Percentiles rank a stretch among this genome's conserved stretches.
These are phyloP conservation scores for Blastobotrys attinorum DNA, from an alignment of 805 yeast genomes.

Conservation along the genomic window DNA sequence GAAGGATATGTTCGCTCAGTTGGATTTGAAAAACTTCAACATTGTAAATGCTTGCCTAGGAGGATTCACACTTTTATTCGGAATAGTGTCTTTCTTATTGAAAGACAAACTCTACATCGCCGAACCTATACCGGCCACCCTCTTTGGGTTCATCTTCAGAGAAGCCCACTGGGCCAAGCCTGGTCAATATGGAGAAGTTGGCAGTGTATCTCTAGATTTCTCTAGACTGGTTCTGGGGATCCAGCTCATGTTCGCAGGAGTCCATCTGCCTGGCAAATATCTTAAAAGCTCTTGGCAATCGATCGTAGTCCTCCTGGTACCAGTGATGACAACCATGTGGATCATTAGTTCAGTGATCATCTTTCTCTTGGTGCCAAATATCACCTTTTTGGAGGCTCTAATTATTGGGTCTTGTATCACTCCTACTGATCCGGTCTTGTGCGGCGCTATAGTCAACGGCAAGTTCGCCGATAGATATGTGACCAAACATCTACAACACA, in stretches of 20 bases:
- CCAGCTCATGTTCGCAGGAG: constrained; percentile 67
- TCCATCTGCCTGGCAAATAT: constrained; percentile 62
- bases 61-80: constrained; percentile 49
- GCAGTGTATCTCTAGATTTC: constrained; percentile 48
- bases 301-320: constrained; percentile 49
- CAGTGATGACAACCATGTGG: constrained; percentile 71
- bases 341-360: constrained; percentile 53
- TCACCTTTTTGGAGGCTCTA: constrained; percentile 47
- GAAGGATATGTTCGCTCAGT: background rate
- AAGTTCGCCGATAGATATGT: constrained; percentile 57
- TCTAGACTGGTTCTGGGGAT: constrained; percentile 59
- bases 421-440: constrained; percentile 70
- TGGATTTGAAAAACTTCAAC: constrained; percentile 22
- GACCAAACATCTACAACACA: constrained; percentile 51
- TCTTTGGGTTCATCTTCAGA: constrained; percentile 53
- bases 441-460: constrained; percentile 67
- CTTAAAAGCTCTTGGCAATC: constrained; percentile 52
- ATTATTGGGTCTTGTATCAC: constrained; percentile 64
- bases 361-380: constrained; percentile 52
- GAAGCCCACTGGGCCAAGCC: constrained; percentile 54
- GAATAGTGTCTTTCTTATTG: constrained; percentile 50
- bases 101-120: constrained; percentile 54
- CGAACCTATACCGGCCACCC: constrained; percentile 58
- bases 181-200: constrained; percentile 38
- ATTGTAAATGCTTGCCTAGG: constrained; percentile 54